phyloP scores from a whole-genome alignment of 2,329 filamentous ascomycete species.

The Scedosporium aurantiacum region DNA sequence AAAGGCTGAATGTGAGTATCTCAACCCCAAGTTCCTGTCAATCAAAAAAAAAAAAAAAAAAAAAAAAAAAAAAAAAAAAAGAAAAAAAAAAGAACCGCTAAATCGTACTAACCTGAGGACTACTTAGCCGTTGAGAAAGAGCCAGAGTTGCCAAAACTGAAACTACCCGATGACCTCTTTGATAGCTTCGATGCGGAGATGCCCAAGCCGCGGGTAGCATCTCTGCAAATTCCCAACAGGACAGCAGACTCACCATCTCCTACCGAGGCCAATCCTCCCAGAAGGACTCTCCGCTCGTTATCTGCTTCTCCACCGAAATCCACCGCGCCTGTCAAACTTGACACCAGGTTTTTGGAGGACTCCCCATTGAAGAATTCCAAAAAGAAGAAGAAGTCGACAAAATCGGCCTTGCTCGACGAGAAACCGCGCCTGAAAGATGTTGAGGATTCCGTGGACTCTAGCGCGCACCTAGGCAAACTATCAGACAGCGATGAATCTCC shows the following conservation, averaged over 20 bases:
- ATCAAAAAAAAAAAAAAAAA: too few relatives aligned
- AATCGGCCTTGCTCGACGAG: background rate
- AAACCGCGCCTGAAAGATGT: background rate
- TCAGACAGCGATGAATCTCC: background rate
- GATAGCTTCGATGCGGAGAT: background rate
- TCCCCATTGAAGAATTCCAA: background rate
- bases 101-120: constrained; percentile 1
- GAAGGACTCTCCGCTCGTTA: background rate
- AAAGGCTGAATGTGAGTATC: background rate
- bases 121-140: constrained; percentile 3
- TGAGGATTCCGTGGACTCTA: background rate
- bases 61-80: too few relatives aligned
- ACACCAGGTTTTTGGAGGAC: background rate
- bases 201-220: background rate
- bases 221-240: background rate
- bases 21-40: too few relatives aligned
- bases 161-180: background rate
- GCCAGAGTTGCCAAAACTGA: background rate
- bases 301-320: background rate
- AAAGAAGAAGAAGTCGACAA: background rate
- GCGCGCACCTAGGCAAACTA: background rate
- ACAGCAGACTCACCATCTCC: background rate
- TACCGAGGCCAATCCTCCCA: background rate
- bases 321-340: background rate
- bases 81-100: too few relatives aligned